These are phyloP conservation scores for Aspergillus ochraceoroseus DNA, from an alignment of 2,329 filamentous ascomycete genomes.

Conservation along the genomic window DNA sequence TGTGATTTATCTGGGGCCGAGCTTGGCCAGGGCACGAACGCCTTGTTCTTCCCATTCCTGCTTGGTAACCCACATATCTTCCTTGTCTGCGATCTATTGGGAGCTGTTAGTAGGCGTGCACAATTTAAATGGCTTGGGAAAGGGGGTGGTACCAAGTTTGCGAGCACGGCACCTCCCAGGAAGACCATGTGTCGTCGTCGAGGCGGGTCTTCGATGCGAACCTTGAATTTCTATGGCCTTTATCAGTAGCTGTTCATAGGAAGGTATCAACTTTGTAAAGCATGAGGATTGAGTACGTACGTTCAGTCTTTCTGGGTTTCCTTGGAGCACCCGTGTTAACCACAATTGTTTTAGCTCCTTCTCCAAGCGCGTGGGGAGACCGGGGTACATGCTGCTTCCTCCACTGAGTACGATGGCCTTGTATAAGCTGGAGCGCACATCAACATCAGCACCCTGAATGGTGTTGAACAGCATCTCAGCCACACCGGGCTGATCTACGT, in stretches of 20 bases:
- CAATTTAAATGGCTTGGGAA: background rate
- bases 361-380: conserved; percentile 86
- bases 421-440: conserved; percentile 88
- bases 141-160: conserved; percentile 64
- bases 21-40: conserved; percentile 75
- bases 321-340: conserved; percentile 84
- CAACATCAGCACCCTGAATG: conserved; percentile 91
- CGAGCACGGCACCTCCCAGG: conserved; percentile 88
- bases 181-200: conserved; percentile 99
- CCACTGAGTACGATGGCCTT: conserved; percentile 96
- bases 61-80: conserved; percentile 98
- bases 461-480: conserved; percentile 98
- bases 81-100: conserved; percentile 83
- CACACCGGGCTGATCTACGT: conserved; percentile 94
- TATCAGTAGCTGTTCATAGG: background rate
- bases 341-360: conserved; percentile 99
- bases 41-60: conserved; percentile 96
- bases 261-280: background rate
- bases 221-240: conserved; percentile 80
- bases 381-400: conserved; percentile 98
- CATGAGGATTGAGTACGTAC: conserved; percentile 42
- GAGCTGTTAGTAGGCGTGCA: conserved; percentile 13
- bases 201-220: conserved; percentile 95
- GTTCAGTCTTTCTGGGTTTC: conserved; percentile 84
- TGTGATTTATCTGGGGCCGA: conserved; percentile 68